These are phyloP conservation scores for Saussurea involucrata DNA, from an alignment of 129 eudicot genomes.

Conservation along the genomic window DNA sequence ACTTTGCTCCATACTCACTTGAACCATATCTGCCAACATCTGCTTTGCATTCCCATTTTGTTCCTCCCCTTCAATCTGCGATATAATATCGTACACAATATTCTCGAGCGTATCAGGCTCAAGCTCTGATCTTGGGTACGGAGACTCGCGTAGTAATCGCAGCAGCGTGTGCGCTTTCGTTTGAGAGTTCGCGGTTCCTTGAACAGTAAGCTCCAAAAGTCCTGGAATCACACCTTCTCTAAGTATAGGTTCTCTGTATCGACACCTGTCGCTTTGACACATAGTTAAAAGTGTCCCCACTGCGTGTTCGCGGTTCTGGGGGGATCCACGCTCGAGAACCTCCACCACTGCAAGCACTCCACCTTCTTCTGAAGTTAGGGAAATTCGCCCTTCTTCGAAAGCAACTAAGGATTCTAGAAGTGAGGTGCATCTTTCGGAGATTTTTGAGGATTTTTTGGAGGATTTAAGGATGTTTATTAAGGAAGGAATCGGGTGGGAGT, in stretches of 20 bases:
- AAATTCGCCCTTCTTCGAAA: slow-evolving; percentile 63
- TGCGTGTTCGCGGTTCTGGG: slow-evolving; percentile 87
- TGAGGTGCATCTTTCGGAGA: slow-evolving; percentile 68
- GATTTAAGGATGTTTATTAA: slow-evolving; percentile 55
- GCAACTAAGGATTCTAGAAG: slow-evolving; percentile 66
- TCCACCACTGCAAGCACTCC: slow-evolving; percentile 94
- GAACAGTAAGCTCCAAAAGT: slow-evolving; percentile 90
- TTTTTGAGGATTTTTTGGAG: slow-evolving; percentile 72
- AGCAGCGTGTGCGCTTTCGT: slow-evolving; percentile 66
- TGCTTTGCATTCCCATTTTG: slow-evolving; percentile 86
- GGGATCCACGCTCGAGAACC: slow-evolving; percentile 81
- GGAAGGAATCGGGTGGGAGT: slow-evolving; percentile 59
- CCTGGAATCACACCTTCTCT: slow-evolving; percentile 97
- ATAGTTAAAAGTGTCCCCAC: slow-evolving; percentile 76
- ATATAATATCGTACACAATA: slow-evolving; percentile 68
- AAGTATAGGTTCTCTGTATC: slow-evolving; percentile 82
- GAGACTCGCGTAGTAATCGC: slow-evolving; percentile 66
- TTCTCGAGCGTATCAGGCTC: slow-evolving; percentile 76
- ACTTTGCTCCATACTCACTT: slow-evolving; percentile 97
- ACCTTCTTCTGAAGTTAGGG: slow-evolving; percentile 64
- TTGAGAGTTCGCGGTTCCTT: slow-evolving; percentile 74
- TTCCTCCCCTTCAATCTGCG: slow-evolving; percentile 80
- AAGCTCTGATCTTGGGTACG: slow-evolving; percentile 70
- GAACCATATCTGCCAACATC: slow-evolving; percentile 97
- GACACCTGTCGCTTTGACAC: slow-evolving; percentile 71